Base-by-base conservation (phyloP, 106 monocot species). In the Ottelia alismoides region DNA sequence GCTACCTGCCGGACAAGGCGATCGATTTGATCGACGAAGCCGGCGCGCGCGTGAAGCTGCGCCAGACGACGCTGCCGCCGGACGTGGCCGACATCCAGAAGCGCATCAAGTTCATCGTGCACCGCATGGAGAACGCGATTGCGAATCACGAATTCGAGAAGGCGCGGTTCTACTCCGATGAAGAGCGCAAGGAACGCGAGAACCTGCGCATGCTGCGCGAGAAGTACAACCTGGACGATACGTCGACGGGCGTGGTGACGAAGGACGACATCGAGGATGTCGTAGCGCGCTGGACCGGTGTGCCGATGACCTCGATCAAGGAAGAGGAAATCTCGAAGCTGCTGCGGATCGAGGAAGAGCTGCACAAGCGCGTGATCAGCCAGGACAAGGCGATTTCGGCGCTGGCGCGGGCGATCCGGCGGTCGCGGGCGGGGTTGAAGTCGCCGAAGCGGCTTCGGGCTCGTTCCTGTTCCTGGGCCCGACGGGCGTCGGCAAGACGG, bases 401-500 rank as follows among this genome's bases (percentile, higher is more conserved):
- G 0, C 82, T 88, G 17, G 87, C 87, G 0, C 82, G 81, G 56
- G 76, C 85, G 1, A 76, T 88, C 18, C 28, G 82, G 29, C 72
- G 87, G 49, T 88, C 87, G 1, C 52, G 82, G 14, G 82, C 87
- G 6, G 87, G 87, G 0, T 70, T 88, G 0, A 78, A 78, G 1
- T 47, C 78, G 53, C 87, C 87, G 0, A 76, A 88, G 49, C 87
- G 79, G 0, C 46, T 20, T 2, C 20, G 16, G 46, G 46, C 46
- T 47, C 46, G 12, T 47, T 47, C n/a, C n/a, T n/a, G n/a, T n/a
- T n/a, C n/a, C n/a, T n/a, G n/a, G n/a, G n/a, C n/a, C n/a, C n/a
- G n/a, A 47, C 82, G 20, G 82, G 87, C 29, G 87, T 82, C 2
- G 87, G 87, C 27, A 88, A 88, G 47, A 88, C 87, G 0, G 87